Evolutionary conservation across 495 filamentous ascomycete species (phyloP).

Genomic region (Paragyromitra xinjiangensis): DNA sequence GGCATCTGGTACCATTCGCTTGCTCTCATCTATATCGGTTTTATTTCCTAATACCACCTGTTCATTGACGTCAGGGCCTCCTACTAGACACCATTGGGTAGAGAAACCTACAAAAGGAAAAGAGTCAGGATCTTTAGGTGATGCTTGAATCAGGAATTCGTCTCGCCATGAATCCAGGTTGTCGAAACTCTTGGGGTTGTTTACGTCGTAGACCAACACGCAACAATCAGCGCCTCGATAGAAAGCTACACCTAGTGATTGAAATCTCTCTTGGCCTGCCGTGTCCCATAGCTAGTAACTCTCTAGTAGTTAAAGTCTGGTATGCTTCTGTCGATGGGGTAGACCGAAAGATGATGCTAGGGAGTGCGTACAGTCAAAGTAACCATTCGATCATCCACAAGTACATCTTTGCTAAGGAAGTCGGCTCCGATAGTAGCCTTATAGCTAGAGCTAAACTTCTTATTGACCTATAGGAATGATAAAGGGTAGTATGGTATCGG

Average conservation of each 20-base stretch:
- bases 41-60: slow-evolving; percentile 87
- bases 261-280: slow-evolving; percentile 95
- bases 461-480: slow-evolving; percentile 79
- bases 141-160: slow-evolving; percentile 97
- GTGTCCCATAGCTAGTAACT: slow-evolving; percentile 88
- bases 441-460: slow-evolving; percentile 98
- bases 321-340: background rate
- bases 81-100: background rate
- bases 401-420: slow-evolving; percentile 95
- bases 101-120: slow-evolving; percentile 82
- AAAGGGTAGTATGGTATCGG: background rate
- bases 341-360: background rate
- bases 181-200: slow-evolving; percentile 98
- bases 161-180: slow-evolving; percentile 97
- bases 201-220: slow-evolving; percentile 96
- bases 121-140: slow-evolving; percentile 92
- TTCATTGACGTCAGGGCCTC: background rate
- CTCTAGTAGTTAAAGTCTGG: slow-evolving; percentile 7
- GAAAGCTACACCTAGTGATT: slow-evolving; percentile 96
- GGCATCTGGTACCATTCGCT: slow-evolving; percentile 75
- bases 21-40: slow-evolving; percentile 97
- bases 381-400: slow-evolving; percentile 94
- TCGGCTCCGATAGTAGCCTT: slow-evolving; percentile 99
- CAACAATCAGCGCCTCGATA: slow-evolving; percentile 98
- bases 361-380: slow-evolving; percentile 86